Evolutionary conservation across 2,329 filamentous ascomycete genomes (phyloP).

Genomic region (Microdochium paspali): DNA sequence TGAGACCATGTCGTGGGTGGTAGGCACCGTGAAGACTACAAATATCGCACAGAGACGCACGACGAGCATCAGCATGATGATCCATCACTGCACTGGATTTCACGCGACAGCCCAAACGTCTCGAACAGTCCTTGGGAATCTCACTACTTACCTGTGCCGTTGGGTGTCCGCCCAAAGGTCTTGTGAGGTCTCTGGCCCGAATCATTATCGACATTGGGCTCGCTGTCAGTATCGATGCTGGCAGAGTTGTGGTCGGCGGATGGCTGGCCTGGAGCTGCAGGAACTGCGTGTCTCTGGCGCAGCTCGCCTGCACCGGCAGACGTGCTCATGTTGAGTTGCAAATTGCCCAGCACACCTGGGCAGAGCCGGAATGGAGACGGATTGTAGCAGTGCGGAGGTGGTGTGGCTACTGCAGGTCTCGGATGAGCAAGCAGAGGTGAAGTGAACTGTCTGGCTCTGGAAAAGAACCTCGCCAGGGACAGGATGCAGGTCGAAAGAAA

Average conservation of each 20-base stretch:
- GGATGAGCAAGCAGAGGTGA: too few relatives aligned
- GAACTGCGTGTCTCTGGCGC: slow-evolving; percentile 14
- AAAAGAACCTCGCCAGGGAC: neutral
- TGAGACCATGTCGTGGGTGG: slow-evolving; percentile 98
- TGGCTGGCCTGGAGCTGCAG: slow-evolving; percentile 1
- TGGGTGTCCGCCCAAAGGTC: slow-evolving; percentile 84
- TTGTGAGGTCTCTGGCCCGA: slow-evolving; percentile 38
- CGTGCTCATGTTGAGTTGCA: neutral
- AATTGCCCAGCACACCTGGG: neutral
- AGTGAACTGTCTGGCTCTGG: too few relatives aligned
- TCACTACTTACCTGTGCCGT: slow-evolving; percentile 70
- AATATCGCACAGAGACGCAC: slow-evolving; percentile 3
- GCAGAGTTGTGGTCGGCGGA: slow-evolving; percentile 5
- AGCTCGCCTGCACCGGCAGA: slow-evolving; percentile 10
- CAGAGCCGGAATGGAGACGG: neutral
- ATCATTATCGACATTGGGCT: slow-evolving; percentile 6
- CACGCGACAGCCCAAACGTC: neutral
- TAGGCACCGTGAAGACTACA: slow-evolving; percentile 86
- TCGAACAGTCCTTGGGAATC: neutral
- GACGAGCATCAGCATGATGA: slow-evolving; percentile 3
- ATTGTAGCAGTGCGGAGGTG: neutral
- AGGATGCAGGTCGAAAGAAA: neutral
- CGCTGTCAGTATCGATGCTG: slow-evolving; percentile 5
- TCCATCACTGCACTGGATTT: slow-evolving; percentile 8
- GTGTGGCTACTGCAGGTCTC: too few relatives aligned